Evolutionary conservation across 2,329 filamentous ascomycete genomes (phyloP).

Genomic region (Cytospora piceicola): DNA sequence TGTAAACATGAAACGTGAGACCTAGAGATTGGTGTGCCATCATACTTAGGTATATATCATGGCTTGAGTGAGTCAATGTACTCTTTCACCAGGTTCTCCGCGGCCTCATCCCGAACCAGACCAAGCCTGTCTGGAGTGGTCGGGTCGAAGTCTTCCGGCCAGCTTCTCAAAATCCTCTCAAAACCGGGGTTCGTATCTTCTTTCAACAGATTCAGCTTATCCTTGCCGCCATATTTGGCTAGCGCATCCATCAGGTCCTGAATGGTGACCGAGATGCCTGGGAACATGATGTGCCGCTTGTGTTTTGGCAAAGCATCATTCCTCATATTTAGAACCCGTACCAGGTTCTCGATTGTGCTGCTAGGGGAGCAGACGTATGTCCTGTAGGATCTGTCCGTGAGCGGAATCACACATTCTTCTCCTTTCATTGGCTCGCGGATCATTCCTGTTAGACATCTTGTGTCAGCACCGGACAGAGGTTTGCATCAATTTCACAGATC

Average conservation of each 20-base stretch:
- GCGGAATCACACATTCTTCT: conserved; percentile 55
- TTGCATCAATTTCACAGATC: background rate
- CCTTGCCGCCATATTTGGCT: conserved; percentile 57
- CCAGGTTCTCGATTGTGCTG: conserved; percentile 56
- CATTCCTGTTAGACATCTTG: conserved; percentile 48
- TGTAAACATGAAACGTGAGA: no score
- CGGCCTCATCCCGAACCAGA: conserved; percentile 54
- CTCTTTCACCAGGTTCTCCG: conserved; percentile 59
- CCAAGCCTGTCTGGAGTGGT: conserved; percentile 54
- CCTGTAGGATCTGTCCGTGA: conserved; percentile 53
- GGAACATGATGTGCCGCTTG: conserved; percentile 60
- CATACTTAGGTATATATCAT: background rate
- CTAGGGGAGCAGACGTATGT: conserved; percentile 60
- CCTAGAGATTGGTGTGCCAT: background rate
- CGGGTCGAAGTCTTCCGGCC: conserved; percentile 62
- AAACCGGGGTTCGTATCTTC: conserved; percentile 59
- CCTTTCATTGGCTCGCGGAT: conserved; percentile 65
- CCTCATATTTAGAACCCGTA: conserved; percentile 49
- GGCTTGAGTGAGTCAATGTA: conserved; percentile 47
- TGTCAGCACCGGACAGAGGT: background rate
- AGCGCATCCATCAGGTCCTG: conserved; percentile 65
- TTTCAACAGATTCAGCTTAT: conserved; percentile 55
- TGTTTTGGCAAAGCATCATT: conserved; percentile 46
- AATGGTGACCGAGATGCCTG: conserved; percentile 60
- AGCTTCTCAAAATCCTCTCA: conserved; percentile 62